These are phyloP conservation scores for Pinus tabuliformis DNA, from an alignment of 75 land plant genomes.

Conservation along the genomic window DNA sequence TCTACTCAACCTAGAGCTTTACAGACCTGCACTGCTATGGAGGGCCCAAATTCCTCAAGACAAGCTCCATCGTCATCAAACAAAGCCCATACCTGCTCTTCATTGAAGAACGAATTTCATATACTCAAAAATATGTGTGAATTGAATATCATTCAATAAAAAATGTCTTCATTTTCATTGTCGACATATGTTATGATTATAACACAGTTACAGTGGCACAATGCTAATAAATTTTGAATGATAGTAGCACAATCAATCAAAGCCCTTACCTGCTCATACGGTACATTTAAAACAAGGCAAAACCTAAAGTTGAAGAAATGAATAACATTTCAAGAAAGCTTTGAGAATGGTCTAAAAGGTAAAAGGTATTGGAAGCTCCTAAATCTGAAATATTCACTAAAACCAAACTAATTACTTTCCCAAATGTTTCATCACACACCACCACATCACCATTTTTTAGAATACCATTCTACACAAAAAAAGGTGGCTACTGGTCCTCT, in stretches of 20 bases:
- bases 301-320: neutral
- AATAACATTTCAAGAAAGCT: neutral
- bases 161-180: too few relatives aligned
- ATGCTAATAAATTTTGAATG: too few relatives aligned
- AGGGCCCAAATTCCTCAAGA: constrained; percentile 87
- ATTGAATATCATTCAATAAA: too few relatives aligned
- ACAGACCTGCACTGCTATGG: constrained; percentile 87
- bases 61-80: constrained; percentile 83
- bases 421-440: constrained; percentile 93
- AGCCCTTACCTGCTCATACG: constrained; percentile 58
- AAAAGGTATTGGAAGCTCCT: neutral
- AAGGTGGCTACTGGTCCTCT: constrained; percentile 92
- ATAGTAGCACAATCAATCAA: too few relatives aligned
- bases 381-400: neutral
- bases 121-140: too few relatives aligned
- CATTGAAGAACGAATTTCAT: too few relatives aligned
- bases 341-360: neutral
- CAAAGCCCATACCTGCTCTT: constrained; percentile 34
- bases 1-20: neutral
- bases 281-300: neutral
- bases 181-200: too few relatives aligned
- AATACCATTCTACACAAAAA: constrained; percentile 95
- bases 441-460: constrained; percentile 90
- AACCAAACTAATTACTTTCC: constrained; percentile 63
- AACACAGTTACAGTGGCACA: too few relatives aligned